phyloP scores from a whole-genome alignment of 2,329 filamentous ascomycete genomes.

The Ophiostoma ips region DNA sequence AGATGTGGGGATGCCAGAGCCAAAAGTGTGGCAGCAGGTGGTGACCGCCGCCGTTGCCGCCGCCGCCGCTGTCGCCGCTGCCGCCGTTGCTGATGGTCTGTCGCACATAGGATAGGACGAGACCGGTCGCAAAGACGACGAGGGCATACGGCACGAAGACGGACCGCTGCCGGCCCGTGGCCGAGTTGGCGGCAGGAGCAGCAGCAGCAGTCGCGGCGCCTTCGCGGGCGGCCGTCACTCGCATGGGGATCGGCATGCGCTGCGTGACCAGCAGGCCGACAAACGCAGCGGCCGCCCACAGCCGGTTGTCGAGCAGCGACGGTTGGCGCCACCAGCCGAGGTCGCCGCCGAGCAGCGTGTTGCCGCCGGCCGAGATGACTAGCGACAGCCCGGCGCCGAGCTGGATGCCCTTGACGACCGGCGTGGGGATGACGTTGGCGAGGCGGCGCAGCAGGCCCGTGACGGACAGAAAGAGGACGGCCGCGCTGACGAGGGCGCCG shows the following conservation, averaged over 20 bases:
- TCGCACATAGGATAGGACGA: conserved; percentile 35
- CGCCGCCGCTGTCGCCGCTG: too few species aligned
- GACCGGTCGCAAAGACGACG: conserved; percentile 52
- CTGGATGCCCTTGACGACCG: conserved; percentile 90
- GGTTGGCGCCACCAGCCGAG: conserved; percentile 50
- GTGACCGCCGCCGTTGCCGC: too few species aligned
- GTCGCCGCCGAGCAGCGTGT: conserved; percentile 45
- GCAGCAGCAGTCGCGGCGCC: background rate
- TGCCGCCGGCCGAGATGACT: conserved; percentile 59
- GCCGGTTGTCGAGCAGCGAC: conserved; percentile 55
- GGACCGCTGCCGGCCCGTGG: conserved; percentile 12
- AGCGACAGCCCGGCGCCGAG: conserved; percentile 80
- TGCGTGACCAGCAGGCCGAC: conserved; percentile 55
- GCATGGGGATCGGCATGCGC: conserved; percentile 27
- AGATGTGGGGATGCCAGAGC: conserved; percentile 45
- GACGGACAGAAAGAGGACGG: conserved; percentile 62
- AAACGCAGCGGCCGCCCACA: conserved; percentile 67
- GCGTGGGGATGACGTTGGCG: conserved; percentile 61
- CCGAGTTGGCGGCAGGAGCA: too few species aligned
- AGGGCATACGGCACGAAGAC: conserved; percentile 62
- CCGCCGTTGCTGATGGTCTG: conserved; percentile 14
- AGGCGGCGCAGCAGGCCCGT: conserved; percentile 69
- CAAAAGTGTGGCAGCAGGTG: conserved; percentile 34
- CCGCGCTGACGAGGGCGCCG: conserved; percentile 61
- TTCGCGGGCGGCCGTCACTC: background rate